These are phyloP conservation scores for Daldinia decipiens DNA, from an alignment of 495 filamentous ascomycete genomes.

Conservation along the genomic window DNA sequence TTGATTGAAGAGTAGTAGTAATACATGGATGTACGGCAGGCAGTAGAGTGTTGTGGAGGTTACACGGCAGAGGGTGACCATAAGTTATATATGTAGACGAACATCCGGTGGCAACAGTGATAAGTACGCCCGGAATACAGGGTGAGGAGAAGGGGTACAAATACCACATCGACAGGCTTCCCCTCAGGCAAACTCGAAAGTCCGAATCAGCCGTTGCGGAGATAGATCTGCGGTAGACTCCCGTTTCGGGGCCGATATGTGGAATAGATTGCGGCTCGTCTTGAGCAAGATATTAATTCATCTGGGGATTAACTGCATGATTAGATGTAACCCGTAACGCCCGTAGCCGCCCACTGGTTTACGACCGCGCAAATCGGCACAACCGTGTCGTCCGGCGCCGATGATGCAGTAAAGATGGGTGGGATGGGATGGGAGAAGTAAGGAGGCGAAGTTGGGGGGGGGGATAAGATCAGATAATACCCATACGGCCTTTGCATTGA, in stretches of 20 bases:
- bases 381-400: constrained; percentile 16
- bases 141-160: constrained; percentile 21
- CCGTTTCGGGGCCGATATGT: constrained; percentile 27
- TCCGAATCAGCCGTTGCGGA: constrained; percentile 37
- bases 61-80: constrained; percentile 35
- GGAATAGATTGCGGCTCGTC: constrained; percentile 42
- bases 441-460: constrained; percentile 22
- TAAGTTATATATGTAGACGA: constrained; percentile 28
- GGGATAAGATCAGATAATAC: constrained; percentile 20
- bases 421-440: constrained; percentile 23
- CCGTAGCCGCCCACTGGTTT: constrained; percentile 10
- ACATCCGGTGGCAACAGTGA: constrained; percentile 39
- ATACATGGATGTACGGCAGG: constrained; percentile 19
- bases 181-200: constrained; percentile 32
- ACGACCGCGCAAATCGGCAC: constrained; percentile 5
- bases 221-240: constrained; percentile 21
- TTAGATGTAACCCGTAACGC: constrained; percentile 23
- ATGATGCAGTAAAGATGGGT: constrained; percentile 19
- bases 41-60: constrained; percentile 20
- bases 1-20: background rate
- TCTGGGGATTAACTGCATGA: constrained; percentile 20
- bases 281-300: constrained; percentile 14
- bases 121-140: constrained; percentile 15
- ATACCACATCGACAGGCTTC: constrained; percentile 45
- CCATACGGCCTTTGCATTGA: constrained; percentile 33